phyloP scores from a whole-genome alignment of 495 filamentous ascomycete species.

The Aspergillus leporis region DNA sequence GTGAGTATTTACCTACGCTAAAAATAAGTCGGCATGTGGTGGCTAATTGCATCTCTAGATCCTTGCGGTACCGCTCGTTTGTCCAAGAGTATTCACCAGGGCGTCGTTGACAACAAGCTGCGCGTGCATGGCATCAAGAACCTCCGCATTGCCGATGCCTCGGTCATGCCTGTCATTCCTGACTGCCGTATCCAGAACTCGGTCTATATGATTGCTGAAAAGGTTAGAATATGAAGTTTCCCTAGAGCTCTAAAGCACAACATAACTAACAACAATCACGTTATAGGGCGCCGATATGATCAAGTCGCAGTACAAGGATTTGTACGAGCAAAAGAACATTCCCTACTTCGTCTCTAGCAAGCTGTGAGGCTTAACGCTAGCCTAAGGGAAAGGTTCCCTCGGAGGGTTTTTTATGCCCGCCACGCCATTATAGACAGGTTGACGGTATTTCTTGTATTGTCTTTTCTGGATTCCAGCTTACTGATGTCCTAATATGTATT shows the following conservation, averaged over 20 bases:
- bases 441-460: neutral
- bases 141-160: slow-evolving; percentile 51
- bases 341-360: slow-evolving; percentile 18
- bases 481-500: neutral
- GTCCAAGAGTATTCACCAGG: slow-evolving; percentile 50
- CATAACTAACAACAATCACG: neutral
- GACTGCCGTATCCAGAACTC: slow-evolving; percentile 46
- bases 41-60: slow-evolving; percentile 18
- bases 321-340: slow-evolving; percentile 28
- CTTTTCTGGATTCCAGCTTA: neutral
- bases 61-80: slow-evolving; percentile 58
- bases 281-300: slow-evolving; percentile 34
- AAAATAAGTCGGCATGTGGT: neutral
- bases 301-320: slow-evolving; percentile 31
- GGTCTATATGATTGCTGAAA: slow-evolving; percentile 61
- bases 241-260: neutral
- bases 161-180: slow-evolving; percentile 39
- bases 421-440: neutral
- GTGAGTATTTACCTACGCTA: slow-evolving; percentile 24
- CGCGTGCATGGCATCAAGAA: slow-evolving; percentile 54
- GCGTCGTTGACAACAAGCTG: slow-evolving; percentile 54
- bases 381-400: neutral
- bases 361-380: slow-evolving; percentile 6
- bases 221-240: slow-evolving; percentile 30
- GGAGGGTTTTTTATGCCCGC: neutral